Evolutionary conservation across 1,139 yeast species (phyloP).

Genomic region (Magnusiomyces tetraspermus): DNA sequence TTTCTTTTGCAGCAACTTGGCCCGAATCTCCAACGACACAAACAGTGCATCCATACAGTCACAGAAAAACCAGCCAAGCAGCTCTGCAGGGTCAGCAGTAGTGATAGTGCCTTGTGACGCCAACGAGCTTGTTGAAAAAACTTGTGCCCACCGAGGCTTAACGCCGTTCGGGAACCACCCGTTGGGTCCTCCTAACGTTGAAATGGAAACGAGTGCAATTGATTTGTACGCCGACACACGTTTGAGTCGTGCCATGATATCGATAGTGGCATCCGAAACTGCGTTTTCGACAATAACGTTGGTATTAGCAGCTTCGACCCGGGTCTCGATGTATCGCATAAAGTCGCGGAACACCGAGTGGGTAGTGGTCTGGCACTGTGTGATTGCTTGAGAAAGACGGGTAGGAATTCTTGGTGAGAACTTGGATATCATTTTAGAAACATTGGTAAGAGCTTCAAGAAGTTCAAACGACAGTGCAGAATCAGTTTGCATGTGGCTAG

Average conservation of each 20-base stretch:
- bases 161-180: slow-evolving; percentile 45
- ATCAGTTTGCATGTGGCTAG: slow-evolving; percentile 21
- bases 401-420: slow-evolving; percentile 18
- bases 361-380: slow-evolving; percentile 22
- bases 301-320: slow-evolving; percentile 34
- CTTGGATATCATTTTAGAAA: slow-evolving; percentile 17
- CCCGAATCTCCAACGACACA: slow-evolving; percentile 50
- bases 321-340: slow-evolving; percentile 44
- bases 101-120: slow-evolving; percentile 22
- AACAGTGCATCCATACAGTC: slow-evolving; percentile 70
- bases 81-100: slow-evolving; percentile 34
- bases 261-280: slow-evolving; percentile 62
- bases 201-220: slow-evolving; percentile 46
- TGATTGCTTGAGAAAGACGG: slow-evolving; percentile 19
- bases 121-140: slow-evolving; percentile 21
- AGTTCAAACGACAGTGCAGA: slow-evolving; percentile 24
- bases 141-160: slow-evolving; percentile 6
- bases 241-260: slow-evolving; percentile 52
- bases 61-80: slow-evolving; percentile 56
- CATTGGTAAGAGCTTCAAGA: slow-evolving; percentile 20
- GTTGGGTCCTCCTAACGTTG: slow-evolving; percentile 45
- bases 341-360: slow-evolving; percentile 48
- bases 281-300: slow-evolving; percentile 47
- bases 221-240: slow-evolving; percentile 54
- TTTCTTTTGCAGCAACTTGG: slow-evolving; percentile 34